These are phyloP conservation scores for Passiflora organensis DNA, from an alignment of 345 rosid species.

Conservation along the genomic window DNA sequence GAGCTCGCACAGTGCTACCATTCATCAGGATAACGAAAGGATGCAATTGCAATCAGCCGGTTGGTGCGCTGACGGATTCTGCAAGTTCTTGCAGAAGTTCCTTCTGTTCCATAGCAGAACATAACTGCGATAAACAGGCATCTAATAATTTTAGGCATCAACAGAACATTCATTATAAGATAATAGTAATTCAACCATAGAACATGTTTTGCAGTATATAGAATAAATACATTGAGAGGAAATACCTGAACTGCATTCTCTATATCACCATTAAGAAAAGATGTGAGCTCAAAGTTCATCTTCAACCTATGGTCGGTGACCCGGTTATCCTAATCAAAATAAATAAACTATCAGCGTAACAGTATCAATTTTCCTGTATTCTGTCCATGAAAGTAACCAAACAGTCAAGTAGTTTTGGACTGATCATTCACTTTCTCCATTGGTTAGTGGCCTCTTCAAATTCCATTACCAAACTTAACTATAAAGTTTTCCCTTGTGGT, in stretches of 20 bases:
- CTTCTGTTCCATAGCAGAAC: constrained; percentile 74
- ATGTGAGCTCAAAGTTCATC: constrained; percentile 73
- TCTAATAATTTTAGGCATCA: too few relatives aligned
- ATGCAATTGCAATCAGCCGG: constrained; percentile 23
- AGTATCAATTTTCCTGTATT: not conserved
- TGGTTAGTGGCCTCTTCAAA: too few relatives aligned
- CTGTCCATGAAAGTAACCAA: too few relatives aligned
- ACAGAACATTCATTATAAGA: too few relatives aligned
- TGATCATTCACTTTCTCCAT: too few relatives aligned
- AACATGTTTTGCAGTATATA: too few relatives aligned
- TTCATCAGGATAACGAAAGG: too few relatives aligned
- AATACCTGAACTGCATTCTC: constrained; percentile 82
- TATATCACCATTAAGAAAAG: constrained; percentile 76
- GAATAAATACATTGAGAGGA: not conserved
- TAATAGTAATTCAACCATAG: too few relatives aligned
- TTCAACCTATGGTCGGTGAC: constrained; percentile 95
- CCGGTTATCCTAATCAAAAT: constrained; percentile 62
- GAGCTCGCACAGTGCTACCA: too few relatives aligned
- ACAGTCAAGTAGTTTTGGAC: too few relatives aligned
- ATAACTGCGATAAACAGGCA: constrained; percentile 48
- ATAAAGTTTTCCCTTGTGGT: too few relatives aligned
- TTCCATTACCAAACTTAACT: too few relatives aligned
- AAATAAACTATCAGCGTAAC: not conserved
- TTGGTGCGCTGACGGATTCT: constrained; percentile 45
- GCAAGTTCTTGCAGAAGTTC: constrained; percentile 87